Conservation (phyloP, 768 basidiomycete species). For the Hygrocybe punicea region DNA sequence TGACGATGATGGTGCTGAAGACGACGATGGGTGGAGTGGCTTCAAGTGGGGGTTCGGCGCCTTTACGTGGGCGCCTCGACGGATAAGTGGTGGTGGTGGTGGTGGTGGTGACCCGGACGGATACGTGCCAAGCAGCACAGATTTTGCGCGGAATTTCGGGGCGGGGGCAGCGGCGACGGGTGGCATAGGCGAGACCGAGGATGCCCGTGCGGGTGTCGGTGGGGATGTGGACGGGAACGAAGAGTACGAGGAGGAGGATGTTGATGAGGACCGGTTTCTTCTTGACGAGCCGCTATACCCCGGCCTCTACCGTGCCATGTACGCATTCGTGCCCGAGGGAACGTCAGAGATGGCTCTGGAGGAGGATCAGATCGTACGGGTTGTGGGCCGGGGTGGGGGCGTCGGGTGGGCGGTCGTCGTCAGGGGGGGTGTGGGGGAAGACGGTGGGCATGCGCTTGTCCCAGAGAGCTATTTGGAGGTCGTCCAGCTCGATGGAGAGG, state of each 20-base stretch:
- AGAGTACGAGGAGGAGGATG: constrained; percentile 23
- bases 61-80: constrained; percentile 23
- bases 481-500: constrained; percentile 39
- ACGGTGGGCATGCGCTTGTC: constrained; percentile 59
- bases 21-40: constrained; percentile 28
- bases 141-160: constrained; percentile 34
- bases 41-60: constrained; percentile 29
- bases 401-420: constrained; percentile 75
- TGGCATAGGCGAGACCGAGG: constrained; percentile 12
- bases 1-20: constrained; percentile 23
- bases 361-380: constrained; percentile 72
- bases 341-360: constrained; percentile 77
- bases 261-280: constrained; percentile 21
- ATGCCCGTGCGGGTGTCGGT: constrained; percentile 44
- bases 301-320: constrained; percentile 74
- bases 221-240: constrained; percentile 28
- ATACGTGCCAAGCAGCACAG: constrained; percentile 39
- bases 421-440: constrained; percentile 12
- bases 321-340: constrained; percentile 75
- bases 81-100: constrained; percentile 7
- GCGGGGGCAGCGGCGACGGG: constrained; percentile 12
- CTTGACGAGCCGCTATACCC: constrained; percentile 51
- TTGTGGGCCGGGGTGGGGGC: constrained; percentile 72
- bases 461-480: constrained; percentile 75
- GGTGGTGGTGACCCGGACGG: constrained; percentile 13